Conservation (phyloP, 257 asterid species). For the Solanum corneliomulleri region DNA sequence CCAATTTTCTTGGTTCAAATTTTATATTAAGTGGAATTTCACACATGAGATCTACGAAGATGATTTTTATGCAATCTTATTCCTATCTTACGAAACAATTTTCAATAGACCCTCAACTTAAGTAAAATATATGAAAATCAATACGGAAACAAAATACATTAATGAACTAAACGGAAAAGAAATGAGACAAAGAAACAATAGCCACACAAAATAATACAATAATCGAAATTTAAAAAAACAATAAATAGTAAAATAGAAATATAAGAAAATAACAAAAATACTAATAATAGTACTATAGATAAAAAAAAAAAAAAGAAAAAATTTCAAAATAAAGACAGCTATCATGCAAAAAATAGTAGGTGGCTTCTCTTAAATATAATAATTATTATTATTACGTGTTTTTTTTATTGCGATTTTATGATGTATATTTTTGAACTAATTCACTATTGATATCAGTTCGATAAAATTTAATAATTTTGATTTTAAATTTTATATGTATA, state of each 20-base stretch:
- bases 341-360: not conserved
- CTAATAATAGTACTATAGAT: no score
- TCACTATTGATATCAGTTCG: not conserved
- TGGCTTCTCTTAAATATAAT: not conserved
- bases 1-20: not conserved
- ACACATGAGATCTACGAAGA: not conserved
- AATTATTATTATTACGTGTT: not conserved
- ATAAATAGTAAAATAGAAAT: no score
- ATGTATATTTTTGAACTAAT: not conserved
- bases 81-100: not conserved
- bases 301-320: not conserved
- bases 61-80: accelerated
- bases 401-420: not conserved
- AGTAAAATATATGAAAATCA: not conserved
- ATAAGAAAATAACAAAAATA: no score
- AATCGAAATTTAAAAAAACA: not conserved
- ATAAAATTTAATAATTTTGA: not conserved
- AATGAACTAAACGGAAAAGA: not conserved
- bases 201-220: not conserved
- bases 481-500: not conserved
- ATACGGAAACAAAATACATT: not conserved
- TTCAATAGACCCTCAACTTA: not conserved
- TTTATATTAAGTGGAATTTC: not conserved
- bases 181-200: not conserved
- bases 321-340: not conserved